Percentiles rank a stretch among this genome's conserved stretches.
Evolutionary conservation across 1,139 yeast genomes (phyloP).

Genomic region (Meyerozyma carpophila): DNA sequence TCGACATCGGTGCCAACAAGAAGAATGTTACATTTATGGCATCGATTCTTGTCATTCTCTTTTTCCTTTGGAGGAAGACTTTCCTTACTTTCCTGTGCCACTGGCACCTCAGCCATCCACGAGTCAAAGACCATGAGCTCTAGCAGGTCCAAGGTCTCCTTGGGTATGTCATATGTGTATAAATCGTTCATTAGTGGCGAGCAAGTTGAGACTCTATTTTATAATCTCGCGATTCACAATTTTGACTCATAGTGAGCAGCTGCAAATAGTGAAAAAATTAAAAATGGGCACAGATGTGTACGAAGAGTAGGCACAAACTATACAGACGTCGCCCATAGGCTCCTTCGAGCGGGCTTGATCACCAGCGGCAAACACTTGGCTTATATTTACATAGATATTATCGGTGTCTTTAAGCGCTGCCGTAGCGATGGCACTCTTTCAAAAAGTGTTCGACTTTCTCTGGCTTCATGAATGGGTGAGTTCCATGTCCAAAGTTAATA

Average conservation of each 20-base stretch:
- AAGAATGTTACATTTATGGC: slow-evolving; percentile 10
- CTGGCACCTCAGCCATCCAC: slow-evolving; percentile 24
- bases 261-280: background rate
- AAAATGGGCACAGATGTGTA: background rate
- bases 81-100: slow-evolving; percentile 4
- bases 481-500: slow-evolving; percentile 95
- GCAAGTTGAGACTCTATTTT: background rate
- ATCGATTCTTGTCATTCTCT: slow-evolving; percentile 2
- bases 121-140: slow-evolving; percentile 55
- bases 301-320: background rate
- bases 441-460: slow-evolving; percentile 80
- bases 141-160: slow-evolving; percentile 39
- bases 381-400: background rate
- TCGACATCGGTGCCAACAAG: slow-evolving; percentile 16
- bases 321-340: too few species aligned
- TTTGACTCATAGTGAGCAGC: background rate
- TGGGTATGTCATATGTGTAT: slow-evolving; percentile 50
- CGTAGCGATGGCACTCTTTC: slow-evolving; percentile 81
- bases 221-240: background rate
- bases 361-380: too few species aligned
- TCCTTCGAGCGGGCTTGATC: too few species aligned
- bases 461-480: slow-evolving; percentile 96
- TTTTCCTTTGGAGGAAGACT: background rate
- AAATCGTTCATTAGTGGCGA: slow-evolving; percentile 23
- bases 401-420: slow-evolving; percentile 19